Conservation (phyloP, 2,329 filamentous ascomycete species). For the Beauveria sp. region DNA sequence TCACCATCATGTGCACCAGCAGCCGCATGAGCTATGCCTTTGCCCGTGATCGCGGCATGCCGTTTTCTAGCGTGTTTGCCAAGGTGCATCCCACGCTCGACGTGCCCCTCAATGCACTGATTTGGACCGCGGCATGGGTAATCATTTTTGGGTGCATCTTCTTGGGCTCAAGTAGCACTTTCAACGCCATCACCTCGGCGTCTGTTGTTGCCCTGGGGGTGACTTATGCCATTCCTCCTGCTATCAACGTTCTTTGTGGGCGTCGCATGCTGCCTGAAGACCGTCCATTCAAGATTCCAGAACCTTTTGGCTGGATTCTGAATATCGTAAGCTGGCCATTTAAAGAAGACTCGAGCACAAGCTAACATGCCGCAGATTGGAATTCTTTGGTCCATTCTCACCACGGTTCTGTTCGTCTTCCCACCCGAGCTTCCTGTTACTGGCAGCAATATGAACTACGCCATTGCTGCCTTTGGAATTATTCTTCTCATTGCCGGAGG, state of each 20-base stretch:
- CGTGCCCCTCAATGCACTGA: slow-evolving; percentile 60
- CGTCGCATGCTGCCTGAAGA: slow-evolving; percentile 6
- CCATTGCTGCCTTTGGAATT: slow-evolving; percentile 39
- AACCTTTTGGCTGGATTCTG: slow-evolving; percentile 6
- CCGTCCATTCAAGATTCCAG: slow-evolving; percentile 7
- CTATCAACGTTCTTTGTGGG: slow-evolving; percentile 45
- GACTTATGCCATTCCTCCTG: slow-evolving; percentile 66
- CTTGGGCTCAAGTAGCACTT: slow-evolving; percentile 55
- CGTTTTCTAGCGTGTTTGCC: slow-evolving; percentile 51
- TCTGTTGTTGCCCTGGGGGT: slow-evolving; percentile 66
- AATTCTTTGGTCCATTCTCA: slow-evolving; percentile 59
- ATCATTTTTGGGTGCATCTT: slow-evolving; percentile 64
- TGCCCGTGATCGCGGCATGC: slow-evolving; percentile 56
- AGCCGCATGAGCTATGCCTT: slow-evolving; percentile 62
- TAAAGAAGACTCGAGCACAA: not conserved
- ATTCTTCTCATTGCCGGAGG: slow-evolving; percentile 35
- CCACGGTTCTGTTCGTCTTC: slow-evolving; percentile 48
- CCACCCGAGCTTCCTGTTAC: slow-evolving; percentile 41
- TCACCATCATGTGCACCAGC: slow-evolving; percentile 57
- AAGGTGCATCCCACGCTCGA: slow-evolving; percentile 52
- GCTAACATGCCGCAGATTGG: slow-evolving; percentile 28
- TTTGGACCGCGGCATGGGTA: slow-evolving; percentile 52
- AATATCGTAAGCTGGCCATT: not conserved
- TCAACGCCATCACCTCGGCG: slow-evolving; percentile 63
- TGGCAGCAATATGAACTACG: slow-evolving; percentile 60